Evolutionary conservation across 2,329 filamentous ascomycete genomes (phyloP).

Genomic region (Lojkania enalia): DNA sequence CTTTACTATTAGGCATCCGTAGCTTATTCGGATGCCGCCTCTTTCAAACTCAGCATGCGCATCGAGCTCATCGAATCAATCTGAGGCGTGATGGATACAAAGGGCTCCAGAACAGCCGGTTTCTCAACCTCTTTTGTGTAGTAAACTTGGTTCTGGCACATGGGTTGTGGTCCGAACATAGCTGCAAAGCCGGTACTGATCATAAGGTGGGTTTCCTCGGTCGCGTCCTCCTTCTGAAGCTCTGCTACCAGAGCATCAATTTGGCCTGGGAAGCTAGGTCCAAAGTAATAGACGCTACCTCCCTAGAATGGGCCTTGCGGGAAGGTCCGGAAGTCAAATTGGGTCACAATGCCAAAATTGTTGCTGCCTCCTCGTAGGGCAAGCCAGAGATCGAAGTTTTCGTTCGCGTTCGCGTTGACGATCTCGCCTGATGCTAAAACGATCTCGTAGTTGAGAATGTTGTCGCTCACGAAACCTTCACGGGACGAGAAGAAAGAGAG

Average conservation of each 20-base stretch:
- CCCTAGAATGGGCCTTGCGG: slow-evolving; percentile 21
- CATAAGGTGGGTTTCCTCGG: slow-evolving; percentile 18
- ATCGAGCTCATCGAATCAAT: slow-evolving; percentile 11
- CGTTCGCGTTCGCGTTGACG: slow-evolving; percentile 22
- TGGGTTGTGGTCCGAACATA: not conserved
- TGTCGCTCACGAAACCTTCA: slow-evolving; percentile 24
- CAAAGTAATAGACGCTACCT: slow-evolving; percentile 20
- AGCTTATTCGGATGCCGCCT: slow-evolving; percentile 15
- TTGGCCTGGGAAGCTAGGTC: slow-evolving; percentile 12
- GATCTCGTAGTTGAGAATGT: slow-evolving; percentile 29
- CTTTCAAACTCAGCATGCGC: slow-evolving; percentile 14
- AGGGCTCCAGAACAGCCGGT: slow-evolving; percentile 19
- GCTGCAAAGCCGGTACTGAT: slow-evolving; percentile 11
- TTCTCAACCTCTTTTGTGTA: slow-evolving; percentile 23
- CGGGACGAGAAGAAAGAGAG: slow-evolving; percentile 24
- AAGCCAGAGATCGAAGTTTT: slow-evolving; percentile 21
- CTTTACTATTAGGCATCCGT: not conserved
- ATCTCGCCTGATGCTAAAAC: slow-evolving; percentile 28
- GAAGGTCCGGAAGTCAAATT: slow-evolving; percentile 9
- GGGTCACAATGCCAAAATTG: slow-evolving; percentile 32
- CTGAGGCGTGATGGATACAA: slow-evolving; percentile 19
- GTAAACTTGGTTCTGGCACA: slow-evolving; percentile 20
- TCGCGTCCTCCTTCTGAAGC: slow-evolving; percentile 24
- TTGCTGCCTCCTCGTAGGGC: slow-evolving; percentile 25
- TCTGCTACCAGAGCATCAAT: slow-evolving; percentile 13